A percentile compares a stretch with the other conserved stretches of the same genome.
These are phyloP conservation scores for Paramecium primaurelia DNA, from an alignment of 73 alveolate genomes.

Conservation along the genomic window DNA sequence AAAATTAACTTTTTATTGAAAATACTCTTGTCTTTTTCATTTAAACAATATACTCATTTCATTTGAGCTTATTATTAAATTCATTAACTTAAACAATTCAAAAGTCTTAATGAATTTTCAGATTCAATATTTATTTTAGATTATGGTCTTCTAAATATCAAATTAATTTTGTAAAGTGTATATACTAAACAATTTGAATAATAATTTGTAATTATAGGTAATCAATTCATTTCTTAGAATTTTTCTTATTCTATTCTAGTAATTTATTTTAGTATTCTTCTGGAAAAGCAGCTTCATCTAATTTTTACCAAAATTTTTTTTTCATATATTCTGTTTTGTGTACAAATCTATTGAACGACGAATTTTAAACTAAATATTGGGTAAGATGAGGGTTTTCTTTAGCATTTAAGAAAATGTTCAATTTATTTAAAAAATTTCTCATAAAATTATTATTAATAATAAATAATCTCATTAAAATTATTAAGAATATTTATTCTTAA, in stretches of 20 bases:
- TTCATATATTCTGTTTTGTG: constrained; percentile 11
- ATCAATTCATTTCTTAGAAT: not conserved
- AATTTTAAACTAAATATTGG: not conserved
- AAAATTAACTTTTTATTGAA: no score
- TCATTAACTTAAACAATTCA: not conserved
- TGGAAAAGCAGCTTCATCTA: constrained; percentile 42
- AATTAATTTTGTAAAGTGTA: not conserved
- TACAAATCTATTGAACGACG: not conserved
- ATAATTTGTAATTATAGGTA: not conserved
- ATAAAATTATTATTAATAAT: not conserved
- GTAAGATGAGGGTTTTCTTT: constrained; percentile 4
- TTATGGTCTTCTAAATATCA: not conserved
- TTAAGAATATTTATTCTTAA: not conserved
- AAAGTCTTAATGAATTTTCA: not conserved
- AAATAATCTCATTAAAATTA: not conserved
- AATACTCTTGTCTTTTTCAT: not conserved
- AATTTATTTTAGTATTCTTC: not conserved
- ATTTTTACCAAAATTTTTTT: constrained; percentile 17
- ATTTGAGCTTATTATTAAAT: not conserved
- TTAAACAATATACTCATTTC: not conserved
- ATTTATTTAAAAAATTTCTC: not conserved
- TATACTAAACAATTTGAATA: not conserved
- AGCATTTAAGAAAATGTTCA: not conserved
- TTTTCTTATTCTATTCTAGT: not conserved
- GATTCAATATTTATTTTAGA: not conserved